These are phyloP conservation scores for Aurantiochytrium sp. DNA, from an alignment of 108 stramenopile genomes.

Conservation along the genomic window DNA sequence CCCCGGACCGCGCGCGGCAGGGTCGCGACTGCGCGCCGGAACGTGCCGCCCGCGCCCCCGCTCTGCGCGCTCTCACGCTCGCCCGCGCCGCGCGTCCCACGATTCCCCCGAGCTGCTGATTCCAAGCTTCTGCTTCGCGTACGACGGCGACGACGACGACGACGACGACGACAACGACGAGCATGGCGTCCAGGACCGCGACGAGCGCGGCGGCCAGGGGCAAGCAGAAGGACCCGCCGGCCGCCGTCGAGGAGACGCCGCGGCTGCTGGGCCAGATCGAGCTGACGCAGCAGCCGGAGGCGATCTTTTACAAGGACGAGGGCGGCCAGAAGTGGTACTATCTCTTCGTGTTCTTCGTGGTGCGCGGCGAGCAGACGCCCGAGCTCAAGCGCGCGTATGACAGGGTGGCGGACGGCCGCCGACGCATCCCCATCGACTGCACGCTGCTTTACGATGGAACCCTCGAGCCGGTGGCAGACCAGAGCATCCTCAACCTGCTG, in stretches of 20 bases:
- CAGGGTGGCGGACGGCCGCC: not conserved
- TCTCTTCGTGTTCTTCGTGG: constrained; percentile 3
- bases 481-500: not conserved
- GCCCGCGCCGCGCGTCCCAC: too few relatives aligned
- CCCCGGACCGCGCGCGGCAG: too few relatives aligned
- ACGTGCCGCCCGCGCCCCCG: too few relatives aligned
- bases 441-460: not conserved
- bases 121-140: too few relatives aligned
- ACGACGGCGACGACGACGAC: too few relatives aligned
- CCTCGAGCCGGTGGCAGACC: not conserved
- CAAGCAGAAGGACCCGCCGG: not conserved
- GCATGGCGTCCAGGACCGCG: not conserved
- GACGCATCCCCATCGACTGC: not conserved
- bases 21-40: too few relatives aligned
- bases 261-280: not conserved
- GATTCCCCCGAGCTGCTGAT: too few relatives aligned
- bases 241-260: too few relatives aligned
- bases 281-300: constrained; percentile 26
- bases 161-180: not conserved
- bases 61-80: too few relatives aligned
- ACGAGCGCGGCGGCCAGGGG: not conserved
- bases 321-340: constrained; percentile 8
- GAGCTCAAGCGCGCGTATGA: not conserved
- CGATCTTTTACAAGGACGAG: constrained; percentile 14
- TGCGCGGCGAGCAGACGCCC: not conserved